Conservation (phyloP, 306 rosid species). For the Lagenaria siceraria region DNA sequence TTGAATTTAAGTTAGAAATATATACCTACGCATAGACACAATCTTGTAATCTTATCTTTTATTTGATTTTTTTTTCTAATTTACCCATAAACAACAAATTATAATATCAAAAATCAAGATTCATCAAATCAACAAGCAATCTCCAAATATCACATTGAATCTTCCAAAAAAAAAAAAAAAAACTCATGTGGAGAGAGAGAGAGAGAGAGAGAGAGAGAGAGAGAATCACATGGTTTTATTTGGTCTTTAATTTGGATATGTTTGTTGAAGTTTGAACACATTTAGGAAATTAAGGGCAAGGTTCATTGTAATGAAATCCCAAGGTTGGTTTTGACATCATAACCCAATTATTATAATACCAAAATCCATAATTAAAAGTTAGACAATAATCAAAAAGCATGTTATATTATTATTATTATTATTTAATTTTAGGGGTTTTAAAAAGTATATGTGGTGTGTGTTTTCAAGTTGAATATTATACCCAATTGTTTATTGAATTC, state of each 20-base stretch:
- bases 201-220: neutral
- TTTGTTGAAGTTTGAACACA: neutral
- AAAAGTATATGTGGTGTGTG: neutral
- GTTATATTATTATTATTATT: neutral
- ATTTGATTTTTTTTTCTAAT: neutral
- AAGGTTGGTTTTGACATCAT: neutral
- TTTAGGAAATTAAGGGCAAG: neutral
- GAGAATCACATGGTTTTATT: neutral
- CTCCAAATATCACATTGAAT: neutral
- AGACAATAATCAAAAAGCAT: neutral
- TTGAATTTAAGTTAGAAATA: neutral
- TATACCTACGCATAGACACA: neutral
- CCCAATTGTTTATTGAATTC: neutral
- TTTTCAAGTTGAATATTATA: neutral
- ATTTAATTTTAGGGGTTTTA: neutral
- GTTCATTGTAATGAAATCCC: constrained; percentile 5
- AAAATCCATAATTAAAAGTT: neutral
- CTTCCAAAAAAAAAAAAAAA: neutral
- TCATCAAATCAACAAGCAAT: neutral
- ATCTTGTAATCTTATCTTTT: neutral
- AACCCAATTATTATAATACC: neutral
- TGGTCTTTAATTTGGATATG: neutral
- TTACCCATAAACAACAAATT: neutral
- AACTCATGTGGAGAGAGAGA: neutral
- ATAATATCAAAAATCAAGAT: neutral